Conservation (phyloP, 345 rosid genomes). For the Cardamine occulta region DNA sequence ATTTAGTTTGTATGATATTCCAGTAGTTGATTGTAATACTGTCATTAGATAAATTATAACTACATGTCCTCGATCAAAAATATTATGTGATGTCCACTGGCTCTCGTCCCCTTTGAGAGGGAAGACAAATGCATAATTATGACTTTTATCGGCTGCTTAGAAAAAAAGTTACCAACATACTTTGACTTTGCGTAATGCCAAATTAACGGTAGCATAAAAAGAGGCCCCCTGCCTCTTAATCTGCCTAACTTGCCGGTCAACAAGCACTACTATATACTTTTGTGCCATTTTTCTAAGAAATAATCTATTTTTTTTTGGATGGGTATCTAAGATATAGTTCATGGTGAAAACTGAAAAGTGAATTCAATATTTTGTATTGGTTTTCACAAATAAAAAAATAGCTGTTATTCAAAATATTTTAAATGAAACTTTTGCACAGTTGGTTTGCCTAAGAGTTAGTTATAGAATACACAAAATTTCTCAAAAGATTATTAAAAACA, state of each 20-base stretch:
- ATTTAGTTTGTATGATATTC: not conserved
- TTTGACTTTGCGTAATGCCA: constrained; percentile 38
- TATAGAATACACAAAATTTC: not conserved
- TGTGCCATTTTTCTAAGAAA: not conserved
- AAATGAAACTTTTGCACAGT: not conserved
- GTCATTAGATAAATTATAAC: not conserved
- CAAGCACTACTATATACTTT: constrained; percentile 10
- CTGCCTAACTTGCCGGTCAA: constrained; percentile 35
- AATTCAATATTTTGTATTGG: not conserved
- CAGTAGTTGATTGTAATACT: not conserved
- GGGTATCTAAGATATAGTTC: not conserved
- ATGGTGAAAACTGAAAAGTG: not conserved
- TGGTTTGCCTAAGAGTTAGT: not conserved
- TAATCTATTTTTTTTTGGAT: not conserved
- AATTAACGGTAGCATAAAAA: constrained; percentile 34
- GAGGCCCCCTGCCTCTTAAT: not conserved
- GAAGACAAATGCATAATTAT: not conserved
- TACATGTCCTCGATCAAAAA: not conserved
- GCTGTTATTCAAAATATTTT: not conserved
- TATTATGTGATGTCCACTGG: not conserved
- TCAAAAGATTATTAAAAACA: not conserved
- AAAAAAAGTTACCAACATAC: constrained; percentile 7
- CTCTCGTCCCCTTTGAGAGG: not conserved
- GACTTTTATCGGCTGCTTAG: constrained; percentile 20
- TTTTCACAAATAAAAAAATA: not conserved